Base-by-base conservation (phyloP, 768 basidiomycete genomes). In the Lactifluus piperatus region DNA sequence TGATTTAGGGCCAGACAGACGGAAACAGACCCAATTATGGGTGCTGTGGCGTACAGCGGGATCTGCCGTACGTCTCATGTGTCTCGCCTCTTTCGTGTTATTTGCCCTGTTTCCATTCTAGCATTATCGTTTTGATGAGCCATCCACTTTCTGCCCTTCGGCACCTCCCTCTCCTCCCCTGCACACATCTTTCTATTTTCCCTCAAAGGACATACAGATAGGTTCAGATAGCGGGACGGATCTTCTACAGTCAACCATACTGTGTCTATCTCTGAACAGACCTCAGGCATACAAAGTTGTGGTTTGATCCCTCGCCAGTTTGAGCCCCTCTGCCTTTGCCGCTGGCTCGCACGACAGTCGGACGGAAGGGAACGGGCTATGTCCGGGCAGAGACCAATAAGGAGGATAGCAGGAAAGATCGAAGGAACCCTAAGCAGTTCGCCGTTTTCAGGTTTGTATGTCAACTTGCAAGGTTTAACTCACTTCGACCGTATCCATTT, bases 101-200 rank as follows among this genome's bases (percentile, higher is more conserved):
- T 34, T 34, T 27, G 37, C 26, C 32, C 13, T 37, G 39, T 47
- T 55, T 54, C 58, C 36, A n/a, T 60, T 54, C 47, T 47, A 59
- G 16, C 37, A 54, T 30, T 46, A n/a, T 51, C 37, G 37, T 54
- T 47, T 32, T 32, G 36, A 18, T 39, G 29, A 47, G 26, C 30
- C 7, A 37, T n/a, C 18, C 20, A 29, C 50, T 6, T 30, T 18
- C 44, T 16, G 54, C n/a, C n/a, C n/a, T n/a, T 54, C 32, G 29
- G 16, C 27, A 10, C 16, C 37, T 18, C 37, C 16, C 37, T 20
- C 55, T 32, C 55, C 29, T 29, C 24, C 22, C 36, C 26, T 29
- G 34, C 37, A 39, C 6, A 39, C 16, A 39, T 16, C 10, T 27
- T 26, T 36, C 24, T 34, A 24, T 54, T 16, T 48, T 30, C 29